phyloP scores from a whole-genome alignment of 441 rosid species.

The Sinapis alba region DNA sequence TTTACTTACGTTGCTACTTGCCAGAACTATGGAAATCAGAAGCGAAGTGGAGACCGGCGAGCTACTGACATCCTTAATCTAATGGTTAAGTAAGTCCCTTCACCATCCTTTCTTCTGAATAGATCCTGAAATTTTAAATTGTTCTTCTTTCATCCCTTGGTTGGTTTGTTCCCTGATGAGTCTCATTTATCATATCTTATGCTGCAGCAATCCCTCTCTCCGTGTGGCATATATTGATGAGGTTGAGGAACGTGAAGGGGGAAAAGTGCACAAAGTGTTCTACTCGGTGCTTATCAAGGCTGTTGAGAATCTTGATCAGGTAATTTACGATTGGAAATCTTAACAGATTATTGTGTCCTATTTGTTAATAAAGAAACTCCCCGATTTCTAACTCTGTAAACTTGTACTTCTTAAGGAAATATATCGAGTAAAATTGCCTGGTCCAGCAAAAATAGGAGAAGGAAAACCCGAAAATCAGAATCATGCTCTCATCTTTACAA shows the following conservation, averaged over 20 bases:
- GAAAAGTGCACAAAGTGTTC: slow-evolving; percentile 72
- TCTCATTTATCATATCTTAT: slow-evolving; percentile 31
- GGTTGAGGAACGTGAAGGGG: slow-evolving; percentile 88
- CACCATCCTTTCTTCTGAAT: slow-evolving; percentile 23
- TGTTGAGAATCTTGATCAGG: slow-evolving; percentile 94
- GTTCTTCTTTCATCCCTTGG: slow-evolving; percentile 14
- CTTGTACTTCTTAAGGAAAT: slow-evolving; percentile 66
- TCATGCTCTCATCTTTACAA: slow-evolving; percentile 82
- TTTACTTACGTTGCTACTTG: slow-evolving; percentile 97
- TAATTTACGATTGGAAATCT: slow-evolving; percentile 32
- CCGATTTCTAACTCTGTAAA: slow-evolving; percentile 29
- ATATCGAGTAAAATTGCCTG: slow-evolving; percentile 87
- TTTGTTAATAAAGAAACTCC: not conserved
- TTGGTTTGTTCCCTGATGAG: slow-evolving; percentile 29
- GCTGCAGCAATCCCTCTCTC: slow-evolving; percentile 84
- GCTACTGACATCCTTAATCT: slow-evolving; percentile 95
- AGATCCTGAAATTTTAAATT: not conserved
- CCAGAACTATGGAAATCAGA: slow-evolving; percentile 93
- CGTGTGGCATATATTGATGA: slow-evolving; percentile 98
- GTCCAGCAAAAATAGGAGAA: slow-evolving; percentile 86
- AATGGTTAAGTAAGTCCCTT: slow-evolving; percentile 90
- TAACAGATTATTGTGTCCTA: slow-evolving; percentile 2
- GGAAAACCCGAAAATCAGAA: slow-evolving; percentile 98
- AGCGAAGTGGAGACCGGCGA: slow-evolving; percentile 90
- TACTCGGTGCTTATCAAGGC: slow-evolving; percentile 94